Conservation (phyloP, 768 basidiomycete species). For the Mycena galopus region DNA sequence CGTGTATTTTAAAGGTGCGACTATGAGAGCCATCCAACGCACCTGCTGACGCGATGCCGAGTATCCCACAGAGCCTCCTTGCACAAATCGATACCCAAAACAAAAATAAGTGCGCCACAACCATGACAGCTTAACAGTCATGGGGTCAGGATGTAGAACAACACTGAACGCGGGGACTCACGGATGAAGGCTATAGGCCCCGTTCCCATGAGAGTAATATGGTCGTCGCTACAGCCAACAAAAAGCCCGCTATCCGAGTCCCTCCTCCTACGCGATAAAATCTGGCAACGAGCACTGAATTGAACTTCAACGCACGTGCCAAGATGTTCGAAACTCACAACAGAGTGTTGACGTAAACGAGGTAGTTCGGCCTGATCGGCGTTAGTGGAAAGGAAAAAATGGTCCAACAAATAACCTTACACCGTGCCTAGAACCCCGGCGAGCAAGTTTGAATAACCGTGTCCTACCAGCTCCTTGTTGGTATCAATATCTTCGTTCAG, state of each 20-base stretch:
- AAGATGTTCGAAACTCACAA: constrained; percentile 56
- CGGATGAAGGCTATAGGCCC: constrained; percentile 93
- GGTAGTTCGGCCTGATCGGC: constrained; percentile 77
- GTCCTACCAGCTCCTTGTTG: constrained; percentile 91
- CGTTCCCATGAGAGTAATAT: constrained; percentile 86
- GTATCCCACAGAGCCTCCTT: constrained; percentile 99
- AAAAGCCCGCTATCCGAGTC: constrained; percentile 84
- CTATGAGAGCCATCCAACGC: constrained; percentile 36
- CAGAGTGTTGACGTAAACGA: constrained; percentile 90
- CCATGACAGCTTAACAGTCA: constrained; percentile 78
- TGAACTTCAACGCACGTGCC: neutral
- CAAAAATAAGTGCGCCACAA: constrained; percentile 93
- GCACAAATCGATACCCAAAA: constrained; percentile 92
- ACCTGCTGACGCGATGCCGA: constrained; percentile 85
- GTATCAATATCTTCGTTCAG: constrained; percentile 91
- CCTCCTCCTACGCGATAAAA: constrained; percentile 96
- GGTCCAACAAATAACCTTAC: constrained; percentile 53
- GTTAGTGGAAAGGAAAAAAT: constrained; percentile 17
- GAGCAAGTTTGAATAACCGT: constrained; percentile 91
- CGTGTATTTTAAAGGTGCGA: neutral
- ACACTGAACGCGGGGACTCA: constrained; percentile 54
- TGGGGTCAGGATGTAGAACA: neutral
- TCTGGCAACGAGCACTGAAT: constrained; percentile 44
- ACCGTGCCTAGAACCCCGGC: constrained; percentile 87
- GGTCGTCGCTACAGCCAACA: constrained; percentile 83